Percentiles rank a stretch among this genome's conserved stretches.
phyloP scores from a whole-genome alignment of 306 rosid species.

The Rubus idaeus region DNA sequence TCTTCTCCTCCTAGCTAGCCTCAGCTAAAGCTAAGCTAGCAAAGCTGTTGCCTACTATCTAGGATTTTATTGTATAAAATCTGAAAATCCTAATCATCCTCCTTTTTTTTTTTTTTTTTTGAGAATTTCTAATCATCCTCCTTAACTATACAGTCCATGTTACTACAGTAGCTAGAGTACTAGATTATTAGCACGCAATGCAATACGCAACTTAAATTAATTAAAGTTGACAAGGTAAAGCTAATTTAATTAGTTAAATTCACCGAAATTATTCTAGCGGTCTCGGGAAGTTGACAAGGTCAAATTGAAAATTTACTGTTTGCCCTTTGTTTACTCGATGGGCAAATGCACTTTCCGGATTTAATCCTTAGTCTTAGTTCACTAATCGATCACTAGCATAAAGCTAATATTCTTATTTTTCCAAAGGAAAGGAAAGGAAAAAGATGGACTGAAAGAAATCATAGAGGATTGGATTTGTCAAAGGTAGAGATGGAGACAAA shows the following conservation, averaged over 20 bases:
- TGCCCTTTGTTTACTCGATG: too few species aligned
- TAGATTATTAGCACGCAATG: conserved; percentile 14
- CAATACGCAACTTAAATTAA: neutral
- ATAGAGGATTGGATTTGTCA: neutral
- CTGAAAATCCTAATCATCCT: neutral
- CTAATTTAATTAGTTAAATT: neutral
- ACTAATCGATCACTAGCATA: neutral
- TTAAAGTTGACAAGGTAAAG: conserved; percentile 6
- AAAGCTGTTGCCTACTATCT: conserved; percentile 11
- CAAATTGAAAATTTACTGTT: too few species aligned
- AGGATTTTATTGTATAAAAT: neutral
- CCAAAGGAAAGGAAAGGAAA: neutral
- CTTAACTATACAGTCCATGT: conserved; percentile 8
- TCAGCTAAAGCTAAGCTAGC: neutral
- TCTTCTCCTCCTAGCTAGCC: neutral
- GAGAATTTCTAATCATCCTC: too few species aligned
- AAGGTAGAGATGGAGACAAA: conserved; percentile 38
- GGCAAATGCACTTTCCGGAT: too few species aligned
- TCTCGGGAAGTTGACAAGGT: too few species aligned
- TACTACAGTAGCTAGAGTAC: neutral
- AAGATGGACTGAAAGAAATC: too few species aligned
- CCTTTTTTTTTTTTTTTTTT: too few species aligned
- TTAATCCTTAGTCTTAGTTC: too few species aligned
- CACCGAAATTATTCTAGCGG: too few species aligned
- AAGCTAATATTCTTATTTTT: conserved; percentile 2